phyloP scores from a whole-genome alignment of 2,329 filamentous ascomycete genomes.

The Trichoderma pleuroti region DNA sequence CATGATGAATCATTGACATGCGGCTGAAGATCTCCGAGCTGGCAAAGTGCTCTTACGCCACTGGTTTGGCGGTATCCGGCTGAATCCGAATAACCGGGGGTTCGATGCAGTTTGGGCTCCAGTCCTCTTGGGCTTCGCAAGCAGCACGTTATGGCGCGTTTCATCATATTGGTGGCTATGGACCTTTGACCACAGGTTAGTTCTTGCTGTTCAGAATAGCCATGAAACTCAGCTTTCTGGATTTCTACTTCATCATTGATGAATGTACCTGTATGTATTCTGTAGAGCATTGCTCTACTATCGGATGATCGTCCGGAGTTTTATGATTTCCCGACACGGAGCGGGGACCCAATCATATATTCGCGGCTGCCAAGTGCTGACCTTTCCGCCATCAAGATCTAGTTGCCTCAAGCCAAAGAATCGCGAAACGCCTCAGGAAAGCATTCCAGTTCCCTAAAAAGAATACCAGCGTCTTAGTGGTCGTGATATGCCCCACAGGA shows the following conservation, averaged over 20 bases:
- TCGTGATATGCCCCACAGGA: neutral
- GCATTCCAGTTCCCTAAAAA: neutral
- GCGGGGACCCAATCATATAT: neutral
- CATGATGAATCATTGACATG: neutral
- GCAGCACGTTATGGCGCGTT: neutral
- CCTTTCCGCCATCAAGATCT: neutral
- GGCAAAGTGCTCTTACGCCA: neutral
- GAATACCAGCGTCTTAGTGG: neutral
- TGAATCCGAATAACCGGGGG: neutral
- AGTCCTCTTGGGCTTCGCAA: neutral
- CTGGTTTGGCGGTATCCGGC: neutral
- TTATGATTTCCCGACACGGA: neutral
- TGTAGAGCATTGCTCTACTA: neutral
- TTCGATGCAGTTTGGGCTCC: neutral
- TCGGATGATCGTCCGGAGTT: neutral
- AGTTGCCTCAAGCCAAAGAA: neutral
- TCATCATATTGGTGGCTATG: neutral
- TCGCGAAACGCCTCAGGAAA: neutral
- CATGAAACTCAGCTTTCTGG: neutral
- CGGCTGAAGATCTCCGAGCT: neutral
- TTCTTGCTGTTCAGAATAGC: neutral
- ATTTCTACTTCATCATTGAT: neutral
- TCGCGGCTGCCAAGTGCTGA: neutral
- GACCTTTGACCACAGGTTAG: neutral
- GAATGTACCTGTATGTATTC: neutral